Conservation (phyloP, 768 basidiomycete genomes). For the Dacryopinax spathularia region DNA sequence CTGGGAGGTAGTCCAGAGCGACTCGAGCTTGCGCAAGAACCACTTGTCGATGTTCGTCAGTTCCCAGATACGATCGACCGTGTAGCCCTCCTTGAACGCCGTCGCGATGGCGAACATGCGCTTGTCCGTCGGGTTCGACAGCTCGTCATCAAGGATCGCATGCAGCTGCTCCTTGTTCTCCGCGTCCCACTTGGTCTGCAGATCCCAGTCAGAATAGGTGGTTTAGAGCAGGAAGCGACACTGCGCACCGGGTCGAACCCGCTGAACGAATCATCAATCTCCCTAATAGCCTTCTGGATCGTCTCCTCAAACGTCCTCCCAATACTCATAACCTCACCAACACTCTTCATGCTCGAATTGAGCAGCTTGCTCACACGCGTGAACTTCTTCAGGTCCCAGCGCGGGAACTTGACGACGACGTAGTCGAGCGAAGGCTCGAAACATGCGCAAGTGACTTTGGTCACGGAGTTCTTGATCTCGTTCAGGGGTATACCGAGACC, state of each 20-base stretch:
- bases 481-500: slow-evolving; percentile 94
- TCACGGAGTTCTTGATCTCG: slow-evolving; percentile 95
- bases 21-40: slow-evolving; percentile 83
- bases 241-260: slow-evolving; percentile 71
- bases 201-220: slow-evolving; percentile 1
- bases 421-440: slow-evolving; percentile 98
- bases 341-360: slow-evolving; percentile 96
- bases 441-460: slow-evolving; percentile 90
- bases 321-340: slow-evolving; percentile 99
- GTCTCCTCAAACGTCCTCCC: slow-evolving; percentile 98
- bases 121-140: slow-evolving; percentile 89
- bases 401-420: slow-evolving; percentile 93
- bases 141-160: slow-evolving; percentile 59
- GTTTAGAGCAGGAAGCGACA: background rate
- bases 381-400: slow-evolving; percentile 99
- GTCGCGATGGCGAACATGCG: slow-evolving; percentile 92
- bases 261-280: slow-evolving; percentile 87
- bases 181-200: slow-evolving; percentile 71
- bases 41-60: slow-evolving; percentile 98
- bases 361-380: slow-evolving; percentile 78
- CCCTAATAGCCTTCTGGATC: slow-evolving; percentile 92
- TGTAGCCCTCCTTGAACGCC: slow-evolving; percentile 84
- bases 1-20: slow-evolving; percentile 72
- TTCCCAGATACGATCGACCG: slow-evolving; percentile 90
- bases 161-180: slow-evolving; percentile 28